phyloP scores from a whole-genome alignment of 345 rosid genomes.

The Theobroma cacao region DNA sequence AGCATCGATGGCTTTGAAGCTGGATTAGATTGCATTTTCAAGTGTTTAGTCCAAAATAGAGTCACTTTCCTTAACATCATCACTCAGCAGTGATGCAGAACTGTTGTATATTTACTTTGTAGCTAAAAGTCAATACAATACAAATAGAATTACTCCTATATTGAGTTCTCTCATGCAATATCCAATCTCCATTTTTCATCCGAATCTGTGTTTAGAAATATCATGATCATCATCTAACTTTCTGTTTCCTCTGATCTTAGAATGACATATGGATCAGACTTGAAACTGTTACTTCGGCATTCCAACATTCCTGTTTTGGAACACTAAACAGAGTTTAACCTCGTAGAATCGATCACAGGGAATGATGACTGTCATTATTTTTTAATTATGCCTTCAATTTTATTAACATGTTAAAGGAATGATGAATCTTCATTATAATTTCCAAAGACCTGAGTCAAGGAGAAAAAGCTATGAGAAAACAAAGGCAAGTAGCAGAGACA shows the following conservation, averaged over 20 bases:
- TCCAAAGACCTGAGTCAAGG: background rate
- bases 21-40: slow-evolving; percentile 43
- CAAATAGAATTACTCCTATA: slow-evolving; percentile 2
- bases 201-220: background rate
- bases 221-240: background rate
- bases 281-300: background rate
- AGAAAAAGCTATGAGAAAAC: background rate
- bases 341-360: background rate
- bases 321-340: background rate
- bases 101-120: background rate
- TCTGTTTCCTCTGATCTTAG: background rate
- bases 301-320: background rate
- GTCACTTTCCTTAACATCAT: slow-evolving; percentile 53
- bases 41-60: slow-evolving; percentile 46
- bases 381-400: background rate
- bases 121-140: background rate
- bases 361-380: background rate
- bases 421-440: no score
- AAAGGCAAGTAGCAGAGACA: background rate
- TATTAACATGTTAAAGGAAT: background rate
- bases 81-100: slow-evolving; percentile 18
- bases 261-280: background rate
- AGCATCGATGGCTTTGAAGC: slow-evolving; percentile 43
- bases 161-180: background rate
- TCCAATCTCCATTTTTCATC: background rate